Base-by-base conservation (phyloP, 2,329 filamentous ascomycete species). In the Trichoderma simmonsii region DNA sequence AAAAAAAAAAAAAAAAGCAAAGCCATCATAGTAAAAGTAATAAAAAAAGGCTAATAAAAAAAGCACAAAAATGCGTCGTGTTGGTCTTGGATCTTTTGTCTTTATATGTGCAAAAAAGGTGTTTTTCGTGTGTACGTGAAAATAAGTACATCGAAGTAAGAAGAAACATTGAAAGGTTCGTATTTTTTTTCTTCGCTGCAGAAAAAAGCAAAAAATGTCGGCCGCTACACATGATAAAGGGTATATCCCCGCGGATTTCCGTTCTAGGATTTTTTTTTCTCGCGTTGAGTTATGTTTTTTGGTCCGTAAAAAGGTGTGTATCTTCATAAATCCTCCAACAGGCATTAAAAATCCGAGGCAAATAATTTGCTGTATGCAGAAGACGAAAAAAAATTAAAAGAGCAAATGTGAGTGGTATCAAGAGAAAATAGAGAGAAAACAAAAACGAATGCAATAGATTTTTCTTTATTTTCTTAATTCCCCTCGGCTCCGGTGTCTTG, bases 361-460 rank as follows among this genome's bases (percentile, higher is more conserved):
- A 36, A 51, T 70, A 51, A 54, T 54, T n/a, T 61, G 8, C 21
- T 51, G 48, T 54, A 54, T 54, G 48, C 48, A 54, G 21, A 14
- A 51, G 48, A 54, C 11, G 21, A 24, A 54, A 14, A 61, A 34
- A 61, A 28, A 39, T 28, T 28, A 12, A 24, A 57, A 67, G n/a
- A 62, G 51, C 26, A 62, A 62, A 28, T 59, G 56, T 30, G 57
- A 36, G 18, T 71, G 68, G 60, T 71, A 71, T 71, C 60, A 71
- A 71, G 34, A 43, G 26, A 71, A 70, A 57, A 57, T 24, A 61
- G 39, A 62, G 15, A 57, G 61, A 61, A 68, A 56, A 7, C 43
- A 54, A 26, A 54, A 57, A 43, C 18, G 21, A 56, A 7, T 8
- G 7, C 3, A 12, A 51, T 11, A n/a, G 21, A 24, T 26, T 39